Evolutionary conservation across 2,329 filamentous ascomycete species (phyloP).

Genomic region (Alternaria sp.): DNA sequence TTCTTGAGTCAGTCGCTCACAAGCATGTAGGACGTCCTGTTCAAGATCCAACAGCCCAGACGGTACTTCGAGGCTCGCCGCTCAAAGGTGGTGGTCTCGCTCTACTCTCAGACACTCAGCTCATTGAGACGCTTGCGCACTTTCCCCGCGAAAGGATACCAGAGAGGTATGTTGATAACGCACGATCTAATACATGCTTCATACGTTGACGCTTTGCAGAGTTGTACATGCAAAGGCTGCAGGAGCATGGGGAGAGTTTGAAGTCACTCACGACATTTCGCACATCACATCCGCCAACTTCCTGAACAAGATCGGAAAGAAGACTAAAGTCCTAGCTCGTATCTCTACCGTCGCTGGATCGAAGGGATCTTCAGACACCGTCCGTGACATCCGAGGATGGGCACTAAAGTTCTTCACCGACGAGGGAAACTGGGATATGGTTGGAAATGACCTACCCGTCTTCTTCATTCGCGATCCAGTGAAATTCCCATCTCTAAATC

Average conservation of each 20-base stretch:
- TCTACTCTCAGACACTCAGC: conserved; percentile 64
- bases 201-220: conserved; percentile 14
- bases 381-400: too few relatives aligned
- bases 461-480: too few relatives aligned
- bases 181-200: conserved; percentile 6
- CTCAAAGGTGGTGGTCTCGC: conserved; percentile 52
- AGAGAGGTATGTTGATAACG: conserved; percentile 53
- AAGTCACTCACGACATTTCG: conserved; percentile 66
- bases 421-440: too few relatives aligned
- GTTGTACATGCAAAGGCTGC: conserved; percentile 68
- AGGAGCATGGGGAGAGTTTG: conserved; percentile 67
- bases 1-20: not conserved
- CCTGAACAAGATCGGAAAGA: conserved; percentile 57
- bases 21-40: not conserved
- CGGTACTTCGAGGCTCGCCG: not conserved
- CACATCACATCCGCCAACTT: conserved; percentile 65
- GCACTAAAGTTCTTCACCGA: too few relatives aligned
- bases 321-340: too few relatives aligned
- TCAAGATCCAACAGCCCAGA: not conserved
- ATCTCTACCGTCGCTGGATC: too few relatives aligned
- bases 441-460: too few relatives aligned
- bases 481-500: too few relatives aligned
- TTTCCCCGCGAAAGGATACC: conserved; percentile 70
- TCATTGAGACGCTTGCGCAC: conserved; percentile 69
- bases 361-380: too few relatives aligned